Percentiles rank a stretch among this genome's conserved stretches.
phyloP scores from a whole-genome alignment of 2,329 filamentous ascomycete genomes.

The Sporothrix curviconia region DNA sequence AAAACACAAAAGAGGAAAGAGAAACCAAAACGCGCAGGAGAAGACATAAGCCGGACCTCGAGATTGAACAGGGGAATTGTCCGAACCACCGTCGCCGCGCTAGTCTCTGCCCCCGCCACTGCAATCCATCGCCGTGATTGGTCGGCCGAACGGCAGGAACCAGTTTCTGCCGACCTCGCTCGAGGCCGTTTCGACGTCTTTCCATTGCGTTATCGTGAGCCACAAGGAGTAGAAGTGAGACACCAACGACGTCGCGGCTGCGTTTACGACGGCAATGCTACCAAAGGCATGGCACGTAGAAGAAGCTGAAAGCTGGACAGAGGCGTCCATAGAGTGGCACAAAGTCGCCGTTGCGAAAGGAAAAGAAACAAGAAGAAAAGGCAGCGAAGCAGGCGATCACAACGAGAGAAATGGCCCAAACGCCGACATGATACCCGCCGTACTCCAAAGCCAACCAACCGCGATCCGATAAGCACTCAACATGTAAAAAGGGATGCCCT shows the following conservation, averaged over 20 bases:
- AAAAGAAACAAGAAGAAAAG: too few species aligned
- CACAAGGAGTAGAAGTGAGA: too few species aligned
- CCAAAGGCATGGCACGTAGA: not conserved
- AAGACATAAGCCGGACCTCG: slow-evolving; percentile 1
- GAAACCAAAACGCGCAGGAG: not conserved
- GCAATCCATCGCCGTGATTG: not conserved
- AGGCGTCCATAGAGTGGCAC: too few species aligned
- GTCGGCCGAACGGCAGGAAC: not conserved
- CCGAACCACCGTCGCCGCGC: not conserved
- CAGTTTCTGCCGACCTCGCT: not conserved
- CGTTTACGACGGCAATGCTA: too few species aligned
- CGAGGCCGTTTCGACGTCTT: too few species aligned
- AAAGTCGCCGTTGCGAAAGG: too few species aligned
- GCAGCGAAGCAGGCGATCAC: not conserved
- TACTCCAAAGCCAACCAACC: too few species aligned
- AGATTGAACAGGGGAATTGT: not conserved
- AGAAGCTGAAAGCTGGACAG: not conserved
- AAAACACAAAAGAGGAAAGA: not conserved
- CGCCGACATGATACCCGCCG: too few species aligned
- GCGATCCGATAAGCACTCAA: too few species aligned
- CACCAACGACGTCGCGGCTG: not conserved
- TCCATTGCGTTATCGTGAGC: too few species aligned
- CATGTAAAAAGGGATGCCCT: too few species aligned
- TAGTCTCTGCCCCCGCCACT: not conserved
- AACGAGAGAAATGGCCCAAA: too few species aligned